Percentiles rank a stretch among this genome's conserved stretches.
Conservation (phyloP, 164 flowering plant genomes). For the Stephania yunnanensis region DNA sequence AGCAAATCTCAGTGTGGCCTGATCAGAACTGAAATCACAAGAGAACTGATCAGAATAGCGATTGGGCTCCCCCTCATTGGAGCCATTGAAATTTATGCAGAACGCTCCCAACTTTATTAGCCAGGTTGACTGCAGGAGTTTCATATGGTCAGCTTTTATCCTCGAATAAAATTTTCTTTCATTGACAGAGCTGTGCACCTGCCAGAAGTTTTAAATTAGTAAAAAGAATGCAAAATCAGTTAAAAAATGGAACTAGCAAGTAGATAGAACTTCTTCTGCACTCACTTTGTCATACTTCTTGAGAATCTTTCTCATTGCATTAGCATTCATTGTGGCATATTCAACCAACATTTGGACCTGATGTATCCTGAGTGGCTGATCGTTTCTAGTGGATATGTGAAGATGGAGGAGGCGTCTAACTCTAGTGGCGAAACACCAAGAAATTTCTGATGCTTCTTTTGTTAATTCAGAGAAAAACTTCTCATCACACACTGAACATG, state of each 20-base stretch:
- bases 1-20: conserved; percentile 43
- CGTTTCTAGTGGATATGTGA: conserved; percentile 39
- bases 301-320: conserved; percentile 81
- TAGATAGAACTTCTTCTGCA: neutral
- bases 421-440: conserved; percentile 63
- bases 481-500: conserved; percentile 66
- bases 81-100: conserved; percentile 44
- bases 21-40: conserved; percentile 32
- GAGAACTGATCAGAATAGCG: conserved; percentile 35
- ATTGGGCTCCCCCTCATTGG: conserved; percentile 26
- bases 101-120: conserved; percentile 81
- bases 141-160: conserved; percentile 61
- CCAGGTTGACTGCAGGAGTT: conserved; percentile 91
- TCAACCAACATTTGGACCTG: conserved; percentile 61
- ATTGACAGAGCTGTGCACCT: conserved; percentile 77
- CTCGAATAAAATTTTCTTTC: conserved; percentile 65
- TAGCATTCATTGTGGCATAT: conserved; percentile 78
- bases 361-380: conserved; percentile 37
- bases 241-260: neutral
- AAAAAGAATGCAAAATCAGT: neutral
- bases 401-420: conserved; percentile 64
- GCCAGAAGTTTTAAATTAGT: neutral
- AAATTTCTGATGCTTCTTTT: conserved; percentile 73
- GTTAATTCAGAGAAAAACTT: conserved; percentile 72
- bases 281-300: conserved; percentile 93